Percentiles rank a stretch among this genome's conserved stretches.
Evolutionary conservation across 2,329 filamentous ascomycete genomes (phyloP).

Genomic region (Botrytis medusae): DNA sequence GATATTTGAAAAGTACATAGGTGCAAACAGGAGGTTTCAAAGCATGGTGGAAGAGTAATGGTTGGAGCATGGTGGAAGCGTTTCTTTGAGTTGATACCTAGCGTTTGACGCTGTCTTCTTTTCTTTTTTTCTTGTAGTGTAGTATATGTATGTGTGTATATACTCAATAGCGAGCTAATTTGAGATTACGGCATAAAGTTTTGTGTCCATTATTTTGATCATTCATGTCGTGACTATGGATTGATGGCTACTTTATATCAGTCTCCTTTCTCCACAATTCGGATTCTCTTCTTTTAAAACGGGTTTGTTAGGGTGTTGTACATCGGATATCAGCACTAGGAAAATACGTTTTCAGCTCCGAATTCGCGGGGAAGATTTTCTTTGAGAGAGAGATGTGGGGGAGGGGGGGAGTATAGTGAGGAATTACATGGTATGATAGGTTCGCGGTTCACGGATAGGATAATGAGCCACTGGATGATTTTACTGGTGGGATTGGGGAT

Average conservation of each 20-base stretch:
- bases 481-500: too few species aligned
- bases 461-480: not conserved
- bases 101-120: conserved; percentile 6
- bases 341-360: not conserved
- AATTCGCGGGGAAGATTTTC: too few species aligned
- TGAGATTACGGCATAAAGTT: not conserved
- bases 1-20: not conserved
- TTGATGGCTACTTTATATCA: too few species aligned
- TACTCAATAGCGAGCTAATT: not conserved
- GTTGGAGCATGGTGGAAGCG: not conserved
- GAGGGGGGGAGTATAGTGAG: too few species aligned
- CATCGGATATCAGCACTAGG: not conserved
- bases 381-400: too few species aligned
- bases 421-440: too few species aligned
- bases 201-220: not conserved
- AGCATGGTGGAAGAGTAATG: conserved; percentile 14
- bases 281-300: not conserved
- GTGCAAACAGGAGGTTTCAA: not conserved
- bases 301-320: not conserved
- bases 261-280: not conserved
- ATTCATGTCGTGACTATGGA: not conserved
- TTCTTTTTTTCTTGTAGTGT: not conserved
- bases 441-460: not conserved
- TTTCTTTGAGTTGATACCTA: conserved; percentile 16
- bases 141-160: not conserved